Evolutionary conservation across 139 green algal species (phyloP).

Genomic region (Auxenochlorella protothecoides): DNA sequence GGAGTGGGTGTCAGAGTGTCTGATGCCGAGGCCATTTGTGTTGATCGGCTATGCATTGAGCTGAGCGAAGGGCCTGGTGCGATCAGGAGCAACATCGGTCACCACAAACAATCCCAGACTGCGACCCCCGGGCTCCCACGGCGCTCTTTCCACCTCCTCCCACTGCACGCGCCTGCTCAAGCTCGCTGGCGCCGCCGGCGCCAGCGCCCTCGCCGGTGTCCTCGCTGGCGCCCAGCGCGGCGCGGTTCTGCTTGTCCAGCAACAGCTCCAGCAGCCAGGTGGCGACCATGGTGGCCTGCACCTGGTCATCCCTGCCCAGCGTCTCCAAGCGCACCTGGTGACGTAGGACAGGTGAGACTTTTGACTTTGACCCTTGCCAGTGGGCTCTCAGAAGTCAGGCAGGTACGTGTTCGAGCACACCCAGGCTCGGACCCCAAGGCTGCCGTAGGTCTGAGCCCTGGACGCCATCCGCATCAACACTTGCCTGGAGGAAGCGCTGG

Average conservation of each 20-base stretch:
- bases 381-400: constrained; percentile 25
- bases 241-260: constrained; percentile 73
- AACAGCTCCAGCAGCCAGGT: constrained; percentile 88
- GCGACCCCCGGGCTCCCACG: neutral
- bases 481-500: constrained; percentile 22
- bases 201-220: neutral
- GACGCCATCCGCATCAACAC: no score
- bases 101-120: no score
- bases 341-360: neutral
- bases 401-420: no score
- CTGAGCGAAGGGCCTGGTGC: no score
- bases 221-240: constrained; percentile 37
- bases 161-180: constrained; percentile 7
- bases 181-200: neutral
- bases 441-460: no score
- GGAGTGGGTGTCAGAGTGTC: no score
- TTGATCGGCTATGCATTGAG: no score
- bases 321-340: constrained; percentile 31
- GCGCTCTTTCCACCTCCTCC: neutral
- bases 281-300: constrained; percentile 79
- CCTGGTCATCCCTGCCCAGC: constrained; percentile 37
- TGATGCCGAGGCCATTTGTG: no score
- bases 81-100: no score
- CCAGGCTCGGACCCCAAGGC: no score
- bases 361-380: neutral